Percentiles rank a stretch among this genome's conserved stretches.
These are phyloP conservation scores for Aspergillus niger DNA, from an alignment of 2,329 filamentous ascomycete genomes.

Conservation along the genomic window DNA sequence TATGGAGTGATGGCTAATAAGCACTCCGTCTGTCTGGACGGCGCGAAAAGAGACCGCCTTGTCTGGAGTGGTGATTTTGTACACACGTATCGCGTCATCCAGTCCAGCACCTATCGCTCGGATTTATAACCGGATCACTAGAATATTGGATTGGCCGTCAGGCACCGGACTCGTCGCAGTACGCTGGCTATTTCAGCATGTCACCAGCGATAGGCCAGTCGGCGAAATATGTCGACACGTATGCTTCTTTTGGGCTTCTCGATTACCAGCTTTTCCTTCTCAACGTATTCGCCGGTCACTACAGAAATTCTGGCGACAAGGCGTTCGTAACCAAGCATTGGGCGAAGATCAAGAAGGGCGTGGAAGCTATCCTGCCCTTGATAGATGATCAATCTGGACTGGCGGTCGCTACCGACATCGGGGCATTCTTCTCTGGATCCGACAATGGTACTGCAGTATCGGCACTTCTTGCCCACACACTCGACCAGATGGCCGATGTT, in stretches of 20 bases:
- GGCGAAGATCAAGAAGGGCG: not conserved
- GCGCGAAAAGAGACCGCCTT: constrained; percentile 60
- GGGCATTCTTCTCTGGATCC: constrained; percentile 20
- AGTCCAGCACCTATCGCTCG: constrained; percentile 16
- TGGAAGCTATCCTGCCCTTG: not conserved
- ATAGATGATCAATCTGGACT: constrained; percentile 10
- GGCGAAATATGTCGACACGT: constrained; percentile 11
- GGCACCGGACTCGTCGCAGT: constrained; percentile 6
- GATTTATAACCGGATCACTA: constrained; percentile 18
- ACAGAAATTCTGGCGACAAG: constrained; percentile 33
- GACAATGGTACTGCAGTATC: constrained; percentile 18
- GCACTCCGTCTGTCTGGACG: constrained; percentile 46
- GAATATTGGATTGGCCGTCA: constrained; percentile 18
- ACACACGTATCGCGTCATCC: constrained; percentile 22
- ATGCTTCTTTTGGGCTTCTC: constrained; percentile 14
- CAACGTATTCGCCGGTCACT: constrained; percentile 29
- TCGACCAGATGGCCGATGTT: constrained; percentile 14
- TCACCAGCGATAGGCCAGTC: constrained; percentile 17
- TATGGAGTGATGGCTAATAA: constrained; percentile 29
- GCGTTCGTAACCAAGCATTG: constrained; percentile 27
- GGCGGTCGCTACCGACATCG: constrained; percentile 10
- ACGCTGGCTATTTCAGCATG: constrained; percentile 14
- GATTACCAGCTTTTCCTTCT: constrained; percentile 27
- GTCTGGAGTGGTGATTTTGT: constrained; percentile 25
- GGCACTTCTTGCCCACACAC: constrained; percentile 15